phyloP scores from a whole-genome alignment of 169 alveolate genomes.

The Perkinsus chesapeaki region DNA sequence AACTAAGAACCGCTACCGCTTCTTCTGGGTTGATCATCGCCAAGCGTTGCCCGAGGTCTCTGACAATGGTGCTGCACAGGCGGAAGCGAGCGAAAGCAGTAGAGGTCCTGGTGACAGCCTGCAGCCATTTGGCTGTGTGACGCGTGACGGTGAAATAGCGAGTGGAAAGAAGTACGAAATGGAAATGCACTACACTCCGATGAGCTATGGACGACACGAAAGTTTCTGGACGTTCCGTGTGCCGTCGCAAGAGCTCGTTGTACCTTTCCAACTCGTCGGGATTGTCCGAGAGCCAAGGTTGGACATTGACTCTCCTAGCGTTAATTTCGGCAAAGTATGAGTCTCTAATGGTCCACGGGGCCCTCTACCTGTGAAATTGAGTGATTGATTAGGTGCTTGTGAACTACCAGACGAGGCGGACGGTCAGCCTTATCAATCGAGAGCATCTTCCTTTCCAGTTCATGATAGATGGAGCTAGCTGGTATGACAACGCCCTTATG shows the following conservation, averaged over 20 bases:
- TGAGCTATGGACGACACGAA: constrained; percentile 73
- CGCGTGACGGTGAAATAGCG: constrained; percentile 75
- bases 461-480: constrained; percentile 57
- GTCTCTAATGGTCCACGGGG: no score
- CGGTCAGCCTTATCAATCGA: constrained; percentile 66
- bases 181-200: constrained; percentile 81
- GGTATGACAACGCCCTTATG: neutral
- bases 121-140: constrained; percentile 68
- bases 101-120: constrained; percentile 16
- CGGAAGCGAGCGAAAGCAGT: constrained; percentile 52
- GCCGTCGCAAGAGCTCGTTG: constrained; percentile 63
- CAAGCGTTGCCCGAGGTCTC: neutral
- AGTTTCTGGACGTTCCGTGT: constrained; percentile 78
- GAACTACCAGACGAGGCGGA: constrained; percentile 79
- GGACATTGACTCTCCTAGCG: constrained; percentile 74
- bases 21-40: constrained; percentile 66
- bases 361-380: neutral
- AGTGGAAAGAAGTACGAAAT: constrained; percentile 83
- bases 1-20: constrained; percentile 78
- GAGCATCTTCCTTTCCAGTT: constrained; percentile 83
- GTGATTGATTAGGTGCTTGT: constrained; percentile 49
- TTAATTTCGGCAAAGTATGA: constrained; percentile 60
- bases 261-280: constrained; percentile 77
- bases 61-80: constrained; percentile 12
- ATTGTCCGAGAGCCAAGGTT: constrained; percentile 83